Conservation (phyloP, 2,329 filamentous ascomycete species). For the Pestalotiopsis sp. region DNA sequence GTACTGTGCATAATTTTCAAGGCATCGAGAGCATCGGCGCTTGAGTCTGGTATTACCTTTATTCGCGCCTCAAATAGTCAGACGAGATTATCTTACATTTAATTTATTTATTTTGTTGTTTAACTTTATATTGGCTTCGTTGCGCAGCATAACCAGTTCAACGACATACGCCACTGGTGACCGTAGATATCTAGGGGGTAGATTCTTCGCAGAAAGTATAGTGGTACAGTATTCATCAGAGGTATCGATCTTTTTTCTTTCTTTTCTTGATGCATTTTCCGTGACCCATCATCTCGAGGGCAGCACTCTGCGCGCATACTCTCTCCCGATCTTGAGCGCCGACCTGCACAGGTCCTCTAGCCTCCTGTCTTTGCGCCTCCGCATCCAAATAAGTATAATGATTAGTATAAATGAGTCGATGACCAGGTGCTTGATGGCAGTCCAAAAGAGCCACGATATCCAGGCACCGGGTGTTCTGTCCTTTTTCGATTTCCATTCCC, state of each 20-base stretch:
- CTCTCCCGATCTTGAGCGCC: conserved; percentile 57
- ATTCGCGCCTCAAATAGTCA: too few relatives aligned
- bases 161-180: too few relatives aligned
- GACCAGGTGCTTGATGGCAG: conserved; percentile 71
- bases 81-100: too few relatives aligned
- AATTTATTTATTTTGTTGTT: too few relatives aligned
- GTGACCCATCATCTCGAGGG: conserved; percentile 53
- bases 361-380: conserved; percentile 69
- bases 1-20: too few relatives aligned
- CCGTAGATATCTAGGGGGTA: too few relatives aligned
- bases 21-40: too few relatives aligned
- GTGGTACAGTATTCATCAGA: neutral
- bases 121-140: too few relatives aligned
- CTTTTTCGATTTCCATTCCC: conserved; percentile 70
- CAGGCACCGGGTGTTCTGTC: conserved; percentile 69
- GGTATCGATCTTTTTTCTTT: neutral
- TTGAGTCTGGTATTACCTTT: too few relatives aligned
- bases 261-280: neutral
- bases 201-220: too few relatives aligned
- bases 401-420: conserved; percentile 70
- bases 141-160: too few relatives aligned
- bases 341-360: conserved; percentile 76
- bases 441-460: conserved; percentile 72
- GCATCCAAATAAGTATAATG: conserved; percentile 72
- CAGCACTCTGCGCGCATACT: conserved; percentile 61